Evolutionary conservation across 495 filamentous ascomycete species (phyloP), one percentile per base, ranked within the genome.

Genomic region (Clavariopsis aquatica): DNA sequence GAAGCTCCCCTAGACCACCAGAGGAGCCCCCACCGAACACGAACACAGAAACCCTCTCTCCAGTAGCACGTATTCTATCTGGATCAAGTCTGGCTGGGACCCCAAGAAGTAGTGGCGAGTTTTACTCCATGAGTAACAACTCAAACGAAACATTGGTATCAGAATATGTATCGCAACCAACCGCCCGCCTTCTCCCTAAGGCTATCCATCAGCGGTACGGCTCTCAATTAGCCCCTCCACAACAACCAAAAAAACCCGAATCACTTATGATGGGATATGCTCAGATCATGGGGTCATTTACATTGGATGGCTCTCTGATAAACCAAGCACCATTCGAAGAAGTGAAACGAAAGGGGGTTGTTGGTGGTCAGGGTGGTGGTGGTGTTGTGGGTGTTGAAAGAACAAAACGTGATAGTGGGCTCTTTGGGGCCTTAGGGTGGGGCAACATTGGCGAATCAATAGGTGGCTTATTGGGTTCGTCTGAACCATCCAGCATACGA

Each of bases 251-350:
- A 65, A 64, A 64, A 64, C 86, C 83, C 49, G 92, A 98, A 76
- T 84, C 88, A 17, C 76, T 98, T 55, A 93, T 98, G 86, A 98
- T 98, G 94, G 94, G 93, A 10, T 98, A 96, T 77, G 95, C 89
- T 5, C 93, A 98, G 73, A 84, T 97, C n/a, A 87, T 88, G 70
- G 94, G 95, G 19, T 89, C 90, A 0, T 98, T 98, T 66, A 91
- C 87, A 0, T 76, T 98, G 7, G 94, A 98, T 73, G 92, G 92
- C 0, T 96, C 95, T 6, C 78, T 98, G 34, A 84, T 98, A 57
- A 92, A 96, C 65, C 87, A 94, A 38, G 87, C 85, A 1, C 90
- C 87, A 2, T 98, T 98, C 68, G 95, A 98, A 72, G 91, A 95
- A 59, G 91, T 97, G 27, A 98, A 98, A 73, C 80, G 93, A 45